Conservation (phyloP, 2,329 filamentous ascomycete species). For the Fusarium robinianum region DNA sequence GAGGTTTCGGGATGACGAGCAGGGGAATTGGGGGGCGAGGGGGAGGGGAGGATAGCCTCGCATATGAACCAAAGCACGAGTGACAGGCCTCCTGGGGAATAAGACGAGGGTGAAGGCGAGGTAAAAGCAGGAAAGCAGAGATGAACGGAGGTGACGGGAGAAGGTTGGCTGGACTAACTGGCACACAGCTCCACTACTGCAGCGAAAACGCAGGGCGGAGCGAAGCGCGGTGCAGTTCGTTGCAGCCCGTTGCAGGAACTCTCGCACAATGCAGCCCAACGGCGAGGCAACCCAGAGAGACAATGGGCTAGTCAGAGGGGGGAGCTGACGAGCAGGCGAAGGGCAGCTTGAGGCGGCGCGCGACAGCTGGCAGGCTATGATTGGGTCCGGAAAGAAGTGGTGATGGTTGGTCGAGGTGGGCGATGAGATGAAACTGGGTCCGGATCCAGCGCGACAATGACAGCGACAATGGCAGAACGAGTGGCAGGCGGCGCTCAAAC, state of each 20-base stretch:
- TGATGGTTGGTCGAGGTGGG: slow-evolving; percentile 30
- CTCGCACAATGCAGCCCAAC: slow-evolving; percentile 36
- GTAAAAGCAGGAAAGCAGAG: slow-evolving; percentile 29
- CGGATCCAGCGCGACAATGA: slow-evolving; percentile 27
- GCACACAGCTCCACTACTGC: slow-evolving; percentile 36
- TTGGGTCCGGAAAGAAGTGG: slow-evolving; percentile 36
- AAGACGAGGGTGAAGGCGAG: slow-evolving; percentile 21
- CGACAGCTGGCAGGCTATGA: slow-evolving; percentile 45
- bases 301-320: slow-evolving; percentile 19
- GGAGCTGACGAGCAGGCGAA: slow-evolving; percentile 21
- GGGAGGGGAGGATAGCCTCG: slow-evolving; percentile 30
- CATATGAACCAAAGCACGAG: slow-evolving; percentile 39
- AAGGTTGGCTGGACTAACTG: slow-evolving; percentile 36
- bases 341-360: slow-evolving; percentile 22
- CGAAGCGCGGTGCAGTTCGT: slow-evolving; percentile 31
- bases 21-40: slow-evolving; percentile 25
- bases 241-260: slow-evolving; percentile 29
- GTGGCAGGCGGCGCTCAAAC: slow-evolving; percentile 30
- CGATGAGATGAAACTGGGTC: slow-evolving; percentile 32
- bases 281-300: slow-evolving; percentile 32
- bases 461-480: slow-evolving; percentile 32
- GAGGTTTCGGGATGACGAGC: slow-evolving; percentile 27
- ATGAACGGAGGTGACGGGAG: slow-evolving; percentile 29
- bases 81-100: slow-evolving; percentile 33
- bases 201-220: slow-evolving; percentile 28